phyloP scores from a whole-genome alignment of 169 alveolate genomes.

The Babesia microti region DNA sequence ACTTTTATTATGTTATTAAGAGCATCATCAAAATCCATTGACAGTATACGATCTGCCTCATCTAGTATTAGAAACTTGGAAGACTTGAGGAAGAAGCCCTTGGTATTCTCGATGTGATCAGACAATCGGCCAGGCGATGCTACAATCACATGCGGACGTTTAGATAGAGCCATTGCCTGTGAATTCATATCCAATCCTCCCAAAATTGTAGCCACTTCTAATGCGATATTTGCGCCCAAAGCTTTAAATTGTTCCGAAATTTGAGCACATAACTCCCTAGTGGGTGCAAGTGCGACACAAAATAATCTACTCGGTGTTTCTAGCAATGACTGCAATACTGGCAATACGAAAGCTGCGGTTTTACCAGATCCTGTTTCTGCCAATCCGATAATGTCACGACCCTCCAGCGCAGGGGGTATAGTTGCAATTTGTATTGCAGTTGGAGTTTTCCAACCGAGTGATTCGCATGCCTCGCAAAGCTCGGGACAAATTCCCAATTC shows the following conservation, averaged over 20 bases:
- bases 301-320: slow-evolving; percentile 74
- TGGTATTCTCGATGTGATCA: slow-evolving; percentile 95
- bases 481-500: slow-evolving; percentile 88
- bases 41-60: slow-evolving; percentile 91
- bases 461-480: slow-evolving; percentile 79
- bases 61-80: slow-evolving; percentile 83
- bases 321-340: slow-evolving; percentile 84
- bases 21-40: slow-evolving; percentile 94
- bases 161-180: slow-evolving; percentile 86
- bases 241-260: slow-evolving; percentile 91
- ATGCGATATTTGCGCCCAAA: slow-evolving; percentile 78
- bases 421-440: slow-evolving; percentile 86
- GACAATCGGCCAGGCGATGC: slow-evolving; percentile 99
- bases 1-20: slow-evolving; percentile 83
- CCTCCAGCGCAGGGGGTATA: slow-evolving; percentile 80
- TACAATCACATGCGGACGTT: slow-evolving; percentile 92
- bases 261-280: slow-evolving; percentile 97
- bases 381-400: slow-evolving; percentile 94
- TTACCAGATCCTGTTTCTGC: slow-evolving; percentile 95
- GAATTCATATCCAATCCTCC: slow-evolving; percentile 96
- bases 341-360: slow-evolving; percentile 90
- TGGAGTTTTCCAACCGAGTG: slow-evolving; percentile 84
- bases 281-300: slow-evolving; percentile 90
- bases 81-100: slow-evolving; percentile 86
- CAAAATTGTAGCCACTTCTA: slow-evolving; percentile 84